Evolutionary conservation across 163 green algal species (phyloP), one percentile per base, ranked within the genome.

Genomic region (Volvox carteri): DNA sequence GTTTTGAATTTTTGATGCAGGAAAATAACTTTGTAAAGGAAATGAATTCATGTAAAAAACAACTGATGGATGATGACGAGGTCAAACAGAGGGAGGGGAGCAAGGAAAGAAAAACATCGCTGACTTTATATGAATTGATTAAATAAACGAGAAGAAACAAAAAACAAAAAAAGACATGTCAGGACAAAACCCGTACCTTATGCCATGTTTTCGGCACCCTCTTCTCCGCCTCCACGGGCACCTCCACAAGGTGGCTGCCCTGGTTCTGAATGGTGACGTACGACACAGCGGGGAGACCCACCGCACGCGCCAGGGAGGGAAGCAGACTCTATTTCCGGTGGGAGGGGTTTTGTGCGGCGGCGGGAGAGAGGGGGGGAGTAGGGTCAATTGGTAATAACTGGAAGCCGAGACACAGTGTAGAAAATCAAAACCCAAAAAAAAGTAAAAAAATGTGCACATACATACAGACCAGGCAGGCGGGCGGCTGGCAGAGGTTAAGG

Each of bases 231-330:
- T 94, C 93, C 3, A 90, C 83, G 9, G 95, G 94, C 30, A 98
- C 93, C 91, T 99, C 97, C 12, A 99, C 85, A 73, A 99, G 93
- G 74, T 91, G 96, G 48, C 95, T 91, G 6, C 94, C 95, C 90
- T 95, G 92, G 90, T 95, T 94, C 62, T 91, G 81, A 3, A 97
- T 86, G 8, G 86, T 87, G 37, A 84, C 83, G 83, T 96, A 99
- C n/a, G 92, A 50, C 50, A 98, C 62, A 16, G 78, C 73, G 0
- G 90, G 86, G 35, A 95, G 83, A 7, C 86, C 86, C 86, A 95
- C 86, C 54, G 92, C 79, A 30, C 88, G 70, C 1, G 94, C 91
- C 48, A 98, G 88, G 0, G 54, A 65, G 0, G 95, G 93, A 56
- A 97, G 94, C 72, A 98, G 91, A 28, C 46, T 83, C 60, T 95